phyloP scores from a whole-genome alignment of 148 eudicot species.

The Beta vulgaris region DNA sequence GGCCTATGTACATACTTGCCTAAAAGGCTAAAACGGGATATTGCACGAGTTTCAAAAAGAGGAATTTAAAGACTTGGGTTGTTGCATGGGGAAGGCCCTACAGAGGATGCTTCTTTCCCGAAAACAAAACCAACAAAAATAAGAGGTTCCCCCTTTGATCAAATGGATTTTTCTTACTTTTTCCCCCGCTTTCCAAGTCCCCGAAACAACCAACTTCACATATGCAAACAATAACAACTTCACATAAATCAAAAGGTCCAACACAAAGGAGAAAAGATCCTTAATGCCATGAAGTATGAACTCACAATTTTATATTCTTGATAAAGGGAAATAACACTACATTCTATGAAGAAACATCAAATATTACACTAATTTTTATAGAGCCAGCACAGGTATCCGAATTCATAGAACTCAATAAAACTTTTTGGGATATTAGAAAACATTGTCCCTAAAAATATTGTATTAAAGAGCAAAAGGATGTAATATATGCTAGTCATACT shows the following conservation, averaged over 20 bases:
- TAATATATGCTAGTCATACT: too few species aligned
- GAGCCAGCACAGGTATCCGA: constrained; percentile 8
- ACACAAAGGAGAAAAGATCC: background rate
- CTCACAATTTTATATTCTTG: background rate
- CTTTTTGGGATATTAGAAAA: background rate
- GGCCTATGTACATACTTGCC: background rate
- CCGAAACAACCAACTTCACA: too few species aligned
- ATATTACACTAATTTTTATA: background rate
- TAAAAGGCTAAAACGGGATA: too few species aligned
- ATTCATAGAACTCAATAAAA: background rate
- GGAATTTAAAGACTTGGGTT: background rate
- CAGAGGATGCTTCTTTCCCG: background rate
- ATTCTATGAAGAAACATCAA: background rate
- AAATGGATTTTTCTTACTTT: background rate
- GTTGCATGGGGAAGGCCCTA: background rate
- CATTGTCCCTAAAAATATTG: background rate
- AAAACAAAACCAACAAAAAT: background rate
- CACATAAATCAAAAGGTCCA: background rate
- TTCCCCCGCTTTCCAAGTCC: background rate
- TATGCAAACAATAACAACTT: too few species aligned
- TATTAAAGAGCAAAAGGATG: too few species aligned
- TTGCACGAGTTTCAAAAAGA: background rate
- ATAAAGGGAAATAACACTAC: background rate
- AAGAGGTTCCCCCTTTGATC: background rate
- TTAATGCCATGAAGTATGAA: background rate